phyloP scores from a whole-genome alignment of 805 yeast species.

The Metschnikowia corniflorae region DNA sequence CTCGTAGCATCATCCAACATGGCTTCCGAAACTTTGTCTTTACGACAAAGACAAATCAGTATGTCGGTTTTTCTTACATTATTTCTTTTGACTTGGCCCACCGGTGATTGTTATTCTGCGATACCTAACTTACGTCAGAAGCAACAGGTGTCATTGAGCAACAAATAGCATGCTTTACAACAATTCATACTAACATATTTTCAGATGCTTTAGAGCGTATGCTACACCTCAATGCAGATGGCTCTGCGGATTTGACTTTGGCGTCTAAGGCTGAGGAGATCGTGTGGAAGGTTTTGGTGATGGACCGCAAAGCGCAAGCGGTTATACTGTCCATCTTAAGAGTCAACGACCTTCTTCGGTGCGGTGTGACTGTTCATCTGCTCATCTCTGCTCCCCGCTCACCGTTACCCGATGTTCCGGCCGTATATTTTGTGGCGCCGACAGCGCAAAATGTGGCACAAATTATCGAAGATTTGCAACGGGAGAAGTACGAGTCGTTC shows the following conservation, averaged over 20 bases:
- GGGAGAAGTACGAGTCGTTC: slow-evolving; percentile 71
- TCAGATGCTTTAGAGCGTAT: slow-evolving; percentile 59
- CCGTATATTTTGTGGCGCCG: slow-evolving; percentile 86
- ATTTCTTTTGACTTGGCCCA: too few species aligned
- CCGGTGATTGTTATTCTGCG: too few species aligned
- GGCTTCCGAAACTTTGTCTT: slow-evolving; percentile 13
- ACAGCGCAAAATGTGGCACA: slow-evolving; percentile 67
- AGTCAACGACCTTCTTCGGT: slow-evolving; percentile 83
- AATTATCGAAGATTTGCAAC: slow-evolving; percentile 69
- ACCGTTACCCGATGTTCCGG: slow-evolving; percentile 93
- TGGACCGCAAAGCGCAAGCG: slow-evolving; percentile 78
- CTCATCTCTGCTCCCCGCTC: slow-evolving; percentile 67
- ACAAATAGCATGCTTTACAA: too few species aligned
- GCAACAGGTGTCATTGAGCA: too few species aligned
- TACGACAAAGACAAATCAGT: slow-evolving; percentile 13
- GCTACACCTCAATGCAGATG: slow-evolving; percentile 75
- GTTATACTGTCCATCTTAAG: slow-evolving; percentile 88
- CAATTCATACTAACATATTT: too few species aligned
- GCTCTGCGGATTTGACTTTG: slow-evolving; percentile 50
- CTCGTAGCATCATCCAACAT: too few species aligned
- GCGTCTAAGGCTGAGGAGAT: slow-evolving; percentile 61
- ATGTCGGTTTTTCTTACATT: slow-evolving; percentile 4
- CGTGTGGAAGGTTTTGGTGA: slow-evolving; percentile 85
- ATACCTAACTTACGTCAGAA: too few species aligned
- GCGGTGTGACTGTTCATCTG: slow-evolving; percentile 90